Evolutionary conservation across 805 yeast genomes (phyloP), one percentile per base, ranked within the genome.

Genomic region (Hanseniaspora clermontiae): DNA sequence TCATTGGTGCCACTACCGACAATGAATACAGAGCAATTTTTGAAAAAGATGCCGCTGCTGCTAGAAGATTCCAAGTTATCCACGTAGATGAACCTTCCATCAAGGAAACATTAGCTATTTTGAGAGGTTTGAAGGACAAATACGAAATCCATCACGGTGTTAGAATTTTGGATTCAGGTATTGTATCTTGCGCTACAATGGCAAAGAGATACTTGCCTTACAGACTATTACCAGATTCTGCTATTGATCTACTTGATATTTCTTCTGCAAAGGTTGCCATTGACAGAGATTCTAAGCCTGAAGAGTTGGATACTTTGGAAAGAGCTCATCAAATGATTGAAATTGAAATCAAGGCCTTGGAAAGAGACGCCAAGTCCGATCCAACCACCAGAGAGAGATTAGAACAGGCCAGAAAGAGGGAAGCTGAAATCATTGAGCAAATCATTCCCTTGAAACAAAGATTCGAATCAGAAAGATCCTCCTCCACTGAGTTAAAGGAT

Each of bases 61-160:
- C 91, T 72, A 86, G 98, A 77, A 82, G 98, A 70, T 93, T 93
- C 80, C 98, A 93, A 73, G 88, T 89, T 69, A 87, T 93, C 64
- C 97, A 91, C 66, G 97, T 93, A 37, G 86, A 85, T 50, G 98
- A 95, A 65, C 93, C 97, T 58, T 84, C 95, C 0, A 78, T 87
- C 37, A 80, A 85, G 63, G 97, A 93, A 71, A 89, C 98, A 0
- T 87, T 91, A 51, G 97, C 97, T 9, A 91, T 93, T 59, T 79
- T 93, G 63, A 85, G 98, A 77, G 98, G 98, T 59, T 76, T 91
- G 65, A 97, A 91, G 70, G 90, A 84, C 69, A 87, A 84, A 68
- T 91, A 91, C 71, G 98, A 91, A 72, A 84, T 91, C 60, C 98
- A 91, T 69, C 98, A 91, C 67, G 97, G 97, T 67, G 97, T 91